Percentiles rank a stretch among this genome's conserved stretches.
phyloP scores from a whole-genome alignment of 331 rosid genomes.

The Telfairia occidentalis region DNA sequence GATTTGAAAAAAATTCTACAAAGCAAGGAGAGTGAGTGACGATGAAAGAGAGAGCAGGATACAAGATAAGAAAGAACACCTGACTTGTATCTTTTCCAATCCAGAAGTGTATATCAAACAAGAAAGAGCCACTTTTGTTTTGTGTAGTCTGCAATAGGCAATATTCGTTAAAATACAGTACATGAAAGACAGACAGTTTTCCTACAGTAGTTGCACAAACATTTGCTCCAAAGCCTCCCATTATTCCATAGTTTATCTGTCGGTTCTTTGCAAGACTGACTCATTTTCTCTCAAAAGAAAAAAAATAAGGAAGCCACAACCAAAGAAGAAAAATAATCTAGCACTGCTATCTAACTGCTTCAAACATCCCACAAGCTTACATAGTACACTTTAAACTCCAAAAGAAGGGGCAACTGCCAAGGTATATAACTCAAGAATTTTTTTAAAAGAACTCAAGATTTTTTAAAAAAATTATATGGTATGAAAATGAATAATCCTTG shows the following conservation, averaged over 20 bases:
- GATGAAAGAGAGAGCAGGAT: not conserved
- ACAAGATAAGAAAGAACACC: slow-evolving; percentile 31
- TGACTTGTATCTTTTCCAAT: slow-evolving; percentile 96
- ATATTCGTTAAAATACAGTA: slow-evolving; percentile 10
- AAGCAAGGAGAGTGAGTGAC: not conserved
- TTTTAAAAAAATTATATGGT: not conserved
- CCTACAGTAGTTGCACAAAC: not conserved
- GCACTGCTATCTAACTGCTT: not conserved
- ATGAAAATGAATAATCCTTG: not conserved
- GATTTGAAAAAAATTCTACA: not conserved
- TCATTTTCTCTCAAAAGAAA: not conserved
- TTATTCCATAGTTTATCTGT: not conserved
- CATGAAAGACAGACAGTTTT: slow-evolving; percentile 2
- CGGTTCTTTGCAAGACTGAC: not conserved
- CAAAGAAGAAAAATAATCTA: not conserved
- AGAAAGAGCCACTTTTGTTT: slow-evolving; percentile 64
- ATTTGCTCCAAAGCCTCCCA: not conserved
- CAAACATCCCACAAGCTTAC: not conserved
- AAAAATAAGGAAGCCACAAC: not conserved
- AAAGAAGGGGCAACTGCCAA: not conserved
- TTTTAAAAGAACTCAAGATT: too few species aligned
- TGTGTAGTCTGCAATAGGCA: slow-evolving; percentile 58
- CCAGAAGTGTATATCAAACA: slow-evolving; percentile 89
- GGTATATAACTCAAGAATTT: not conserved
- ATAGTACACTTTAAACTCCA: not conserved